These are phyloP conservation scores for Pythium aphanidermatum DNA, from an alignment of 352 stramenopile genomes.

Conservation along the genomic window DNA sequence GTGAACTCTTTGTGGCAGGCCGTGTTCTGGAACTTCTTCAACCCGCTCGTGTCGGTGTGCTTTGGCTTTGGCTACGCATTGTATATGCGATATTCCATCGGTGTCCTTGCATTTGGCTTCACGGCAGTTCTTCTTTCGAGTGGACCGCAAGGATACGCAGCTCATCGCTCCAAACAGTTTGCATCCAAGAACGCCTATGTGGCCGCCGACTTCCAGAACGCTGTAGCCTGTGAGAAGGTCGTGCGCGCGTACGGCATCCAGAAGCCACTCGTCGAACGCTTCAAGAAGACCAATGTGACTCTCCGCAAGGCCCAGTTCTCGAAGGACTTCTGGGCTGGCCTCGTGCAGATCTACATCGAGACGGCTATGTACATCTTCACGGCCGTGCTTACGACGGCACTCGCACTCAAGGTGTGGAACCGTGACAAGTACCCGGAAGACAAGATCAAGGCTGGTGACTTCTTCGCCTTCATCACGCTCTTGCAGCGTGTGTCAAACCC, in stretches of 20 bases:
- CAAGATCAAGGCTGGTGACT: slow-evolving; percentile 64
- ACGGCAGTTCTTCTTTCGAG: slow-evolving; percentile 73
- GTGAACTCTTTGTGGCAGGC: slow-evolving; percentile 84
- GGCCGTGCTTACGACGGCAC: slow-evolving; percentile 76
- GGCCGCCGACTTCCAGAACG: slow-evolving; percentile 84
- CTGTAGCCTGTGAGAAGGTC: slow-evolving; percentile 80
- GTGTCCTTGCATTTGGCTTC: slow-evolving; percentile 81
- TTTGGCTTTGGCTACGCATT: slow-evolving; percentile 83
- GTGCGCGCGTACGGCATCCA: slow-evolving; percentile 83
- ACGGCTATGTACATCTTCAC: slow-evolving; percentile 89
- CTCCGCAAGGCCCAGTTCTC: slow-evolving; percentile 83
- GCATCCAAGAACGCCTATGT: slow-evolving; percentile 85
- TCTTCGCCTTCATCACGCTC: slow-evolving; percentile 81
- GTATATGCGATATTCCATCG: slow-evolving; percentile 77
- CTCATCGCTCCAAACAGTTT: slow-evolving; percentile 81
- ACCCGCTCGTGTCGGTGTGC: slow-evolving; percentile 69
- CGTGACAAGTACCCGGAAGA: slow-evolving; percentile 17
- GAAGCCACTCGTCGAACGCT: slow-evolving; percentile 63
- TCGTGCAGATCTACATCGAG: slow-evolving; percentile 90
- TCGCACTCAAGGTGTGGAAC: slow-evolving; percentile 84
- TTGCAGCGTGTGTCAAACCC: slow-evolving; percentile 75
- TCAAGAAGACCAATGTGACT: slow-evolving; percentile 52
- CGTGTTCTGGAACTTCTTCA: slow-evolving; percentile 86
- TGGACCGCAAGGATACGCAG: slow-evolving; percentile 77
- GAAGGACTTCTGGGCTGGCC: slow-evolving; percentile 86